A percentile compares a stretch with the other conserved stretches of the same genome.
These are phyloP conservation scores for Wolfiporia cocos DNA, from an alignment of 1,284 basidiomycete species.

Conservation along the genomic window DNA sequence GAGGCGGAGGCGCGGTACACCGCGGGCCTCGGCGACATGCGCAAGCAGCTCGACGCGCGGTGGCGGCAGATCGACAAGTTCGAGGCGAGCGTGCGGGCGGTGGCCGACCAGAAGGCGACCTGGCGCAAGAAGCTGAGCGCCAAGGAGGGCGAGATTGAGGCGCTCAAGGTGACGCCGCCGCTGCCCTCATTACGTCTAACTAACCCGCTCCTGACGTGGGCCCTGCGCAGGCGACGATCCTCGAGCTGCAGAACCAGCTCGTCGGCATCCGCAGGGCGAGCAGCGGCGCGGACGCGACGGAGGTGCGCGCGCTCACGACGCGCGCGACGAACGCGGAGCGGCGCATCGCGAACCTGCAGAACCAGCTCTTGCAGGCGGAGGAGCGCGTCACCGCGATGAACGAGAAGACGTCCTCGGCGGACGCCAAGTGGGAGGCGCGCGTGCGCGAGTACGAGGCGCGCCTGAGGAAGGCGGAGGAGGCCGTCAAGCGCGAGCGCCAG, in stretches of 20 bases:
- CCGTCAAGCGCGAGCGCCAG: slow-evolving; percentile 91
- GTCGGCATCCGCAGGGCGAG: slow-evolving; percentile 60
- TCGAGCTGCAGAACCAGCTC: slow-evolving; percentile 75
- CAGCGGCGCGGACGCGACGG: slow-evolving; percentile 62
- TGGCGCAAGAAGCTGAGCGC: slow-evolving; percentile 81
- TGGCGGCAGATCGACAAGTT: slow-evolving; percentile 95
- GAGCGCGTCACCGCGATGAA: slow-evolving; percentile 75
- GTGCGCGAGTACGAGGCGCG: slow-evolving; percentile 88
- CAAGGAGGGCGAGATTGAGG: slow-evolving; percentile 89
- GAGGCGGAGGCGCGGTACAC: slow-evolving; percentile 70
- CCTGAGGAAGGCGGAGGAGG: slow-evolving; percentile 84
- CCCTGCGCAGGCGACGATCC: slow-evolving; percentile 54
- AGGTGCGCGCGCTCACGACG: slow-evolving; percentile 64
- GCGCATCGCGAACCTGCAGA: slow-evolving; percentile 72
- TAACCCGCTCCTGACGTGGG: background rate
- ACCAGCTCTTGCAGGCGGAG: slow-evolving; percentile 78
- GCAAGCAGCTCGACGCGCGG: slow-evolving; percentile 82
- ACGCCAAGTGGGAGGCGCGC: slow-evolving; percentile 87
- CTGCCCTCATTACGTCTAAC: too few relatives aligned
- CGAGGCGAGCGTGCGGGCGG: slow-evolving; percentile 81
- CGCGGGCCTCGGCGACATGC: slow-evolving; percentile 75
- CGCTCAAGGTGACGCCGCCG: slow-evolving; percentile 74
- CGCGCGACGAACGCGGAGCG: slow-evolving; percentile 81
- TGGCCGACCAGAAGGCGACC: slow-evolving; percentile 76
- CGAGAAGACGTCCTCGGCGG: slow-evolving; percentile 62